phyloP scores from a whole-genome alignment of 2,329 filamentous ascomycete species.

The Pezicula neosporulosa region DNA sequence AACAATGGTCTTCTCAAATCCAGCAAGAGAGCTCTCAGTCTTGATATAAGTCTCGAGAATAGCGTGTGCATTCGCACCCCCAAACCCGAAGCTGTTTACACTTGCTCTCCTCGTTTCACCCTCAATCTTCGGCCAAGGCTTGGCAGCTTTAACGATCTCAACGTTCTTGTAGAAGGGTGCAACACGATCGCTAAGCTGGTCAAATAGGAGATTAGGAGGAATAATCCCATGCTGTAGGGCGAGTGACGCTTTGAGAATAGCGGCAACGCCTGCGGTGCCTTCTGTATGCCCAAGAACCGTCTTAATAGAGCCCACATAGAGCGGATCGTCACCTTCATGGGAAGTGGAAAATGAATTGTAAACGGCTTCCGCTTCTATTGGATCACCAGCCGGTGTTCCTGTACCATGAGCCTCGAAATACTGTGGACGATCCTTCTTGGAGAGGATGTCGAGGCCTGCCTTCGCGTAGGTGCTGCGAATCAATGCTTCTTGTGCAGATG shows the following conservation, averaged over 20 bases:
- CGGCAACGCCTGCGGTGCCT: slow-evolving; percentile 19
- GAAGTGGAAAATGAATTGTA: too few species aligned
- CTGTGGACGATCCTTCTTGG: too few species aligned
- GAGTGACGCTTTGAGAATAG: slow-evolving; percentile 21
- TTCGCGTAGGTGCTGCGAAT: too few species aligned
- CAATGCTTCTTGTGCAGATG: too few species aligned
- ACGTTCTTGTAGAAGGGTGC: not conserved
- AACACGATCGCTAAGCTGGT: slow-evolving; percentile 27
- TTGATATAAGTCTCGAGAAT: slow-evolving; percentile 25
- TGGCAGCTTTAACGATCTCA: too few species aligned
- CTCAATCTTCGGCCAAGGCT: too few species aligned
- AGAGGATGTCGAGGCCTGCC: too few species aligned
- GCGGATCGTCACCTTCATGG: too few species aligned
- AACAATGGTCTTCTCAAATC: too few species aligned
- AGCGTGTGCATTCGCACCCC: slow-evolving; percentile 42
- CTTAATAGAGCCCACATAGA: too few species aligned
- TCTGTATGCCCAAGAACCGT: slow-evolving; percentile 13
- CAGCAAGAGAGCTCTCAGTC: too few species aligned
- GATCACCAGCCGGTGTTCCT: slow-evolving; percentile 2
- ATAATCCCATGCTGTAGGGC: slow-evolving; percentile 20
- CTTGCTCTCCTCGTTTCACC: too few species aligned
- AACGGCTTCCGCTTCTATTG: slow-evolving; percentile 9
- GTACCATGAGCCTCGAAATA: slow-evolving; percentile 2
- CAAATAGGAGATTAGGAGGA: slow-evolving; percentile 23
- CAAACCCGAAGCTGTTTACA: slow-evolving; percentile 36